phyloP scores from a whole-genome alignment of 306 rosid genomes.

The Pterocarpus santalinus region DNA sequence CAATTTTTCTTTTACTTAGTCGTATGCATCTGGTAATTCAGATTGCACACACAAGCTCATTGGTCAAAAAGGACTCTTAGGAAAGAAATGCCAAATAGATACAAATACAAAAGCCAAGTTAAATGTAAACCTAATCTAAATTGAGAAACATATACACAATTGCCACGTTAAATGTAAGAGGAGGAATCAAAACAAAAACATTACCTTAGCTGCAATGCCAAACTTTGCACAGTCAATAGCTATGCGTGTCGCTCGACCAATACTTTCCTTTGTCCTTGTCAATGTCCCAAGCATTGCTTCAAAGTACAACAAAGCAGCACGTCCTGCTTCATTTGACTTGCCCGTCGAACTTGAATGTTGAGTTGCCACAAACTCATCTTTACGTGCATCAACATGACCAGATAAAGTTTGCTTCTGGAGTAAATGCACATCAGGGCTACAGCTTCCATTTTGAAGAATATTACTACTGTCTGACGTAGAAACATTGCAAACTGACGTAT shows the following conservation, averaged over 20 bases:
- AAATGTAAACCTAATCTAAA: not conserved
- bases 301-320: slow-evolving; percentile 77
- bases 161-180: not conserved
- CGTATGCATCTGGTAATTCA: not conserved
- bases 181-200: not conserved
- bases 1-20: slow-evolving; percentile 21
- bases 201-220: slow-evolving; percentile 88
- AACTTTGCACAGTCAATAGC: slow-evolving; percentile 95
- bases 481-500: slow-evolving; percentile 61
- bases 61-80: not conserved
- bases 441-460: slow-evolving; percentile 74
- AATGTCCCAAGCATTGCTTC: slow-evolving; percentile 83
- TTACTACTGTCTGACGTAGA: slow-evolving; percentile 81
- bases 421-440: slow-evolving; percentile 82
- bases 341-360: slow-evolving; percentile 66
- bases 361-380: slow-evolving; percentile 58
- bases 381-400: slow-evolving; percentile 58
- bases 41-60: slow-evolving; percentile 1
- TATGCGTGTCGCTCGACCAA: slow-evolving; percentile 93
- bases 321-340: slow-evolving; percentile 70
- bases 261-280: slow-evolving; percentile 95
- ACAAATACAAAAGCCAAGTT: not conserved
- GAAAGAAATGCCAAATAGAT: not conserved
- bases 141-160: not conserved
- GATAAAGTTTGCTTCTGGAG: slow-evolving; percentile 58